A percentile compares a stretch with the other conserved stretches of the same genome.
These are phyloP conservation scores for Skeletonema costatum DNA, from an alignment of 108 stramenopile genomes.

Conservation along the genomic window DNA sequence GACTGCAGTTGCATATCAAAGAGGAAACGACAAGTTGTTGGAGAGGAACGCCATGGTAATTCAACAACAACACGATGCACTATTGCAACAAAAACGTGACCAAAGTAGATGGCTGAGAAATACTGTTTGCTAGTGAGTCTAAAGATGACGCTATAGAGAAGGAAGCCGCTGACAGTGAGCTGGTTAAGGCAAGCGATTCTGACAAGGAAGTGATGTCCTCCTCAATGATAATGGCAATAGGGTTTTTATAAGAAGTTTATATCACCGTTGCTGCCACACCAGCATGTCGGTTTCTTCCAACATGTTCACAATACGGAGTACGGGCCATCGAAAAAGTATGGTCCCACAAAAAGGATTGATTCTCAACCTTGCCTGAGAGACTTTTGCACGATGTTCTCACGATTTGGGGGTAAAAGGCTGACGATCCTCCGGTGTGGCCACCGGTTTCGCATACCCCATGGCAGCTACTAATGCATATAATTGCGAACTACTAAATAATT, in stretches of 20 bases:
- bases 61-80: background rate
- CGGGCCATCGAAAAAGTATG: constrained; percentile 84
- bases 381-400: constrained; percentile 80
- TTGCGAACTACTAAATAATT: background rate
- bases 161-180: background rate
- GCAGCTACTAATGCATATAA: constrained; percentile 59
- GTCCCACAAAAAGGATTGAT: constrained; percentile 77
- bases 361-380: constrained; percentile 81
- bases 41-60: background rate
- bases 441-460: constrained; percentile 72
- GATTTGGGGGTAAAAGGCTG: too few relatives aligned
- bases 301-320: constrained; percentile 87
- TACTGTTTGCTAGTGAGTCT: background rate
- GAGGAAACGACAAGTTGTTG: background rate
- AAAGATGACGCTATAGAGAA: background rate
- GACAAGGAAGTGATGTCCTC: constrained; percentile 31
- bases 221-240: constrained; percentile 76
- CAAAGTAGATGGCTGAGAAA: background rate
- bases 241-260: constrained; percentile 87
- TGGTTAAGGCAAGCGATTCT: constrained; percentile 5
- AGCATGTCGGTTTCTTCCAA: constrained; percentile 89
- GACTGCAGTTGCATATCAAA: background rate
- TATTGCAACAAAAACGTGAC: background rate
- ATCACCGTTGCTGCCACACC: constrained; percentile 83
- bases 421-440: constrained; percentile 89